Percentiles rank a stretch among this genome's conserved stretches.
Conservation (phyloP, 140 eudicot genomes). For the Cichorium intybus region DNA sequence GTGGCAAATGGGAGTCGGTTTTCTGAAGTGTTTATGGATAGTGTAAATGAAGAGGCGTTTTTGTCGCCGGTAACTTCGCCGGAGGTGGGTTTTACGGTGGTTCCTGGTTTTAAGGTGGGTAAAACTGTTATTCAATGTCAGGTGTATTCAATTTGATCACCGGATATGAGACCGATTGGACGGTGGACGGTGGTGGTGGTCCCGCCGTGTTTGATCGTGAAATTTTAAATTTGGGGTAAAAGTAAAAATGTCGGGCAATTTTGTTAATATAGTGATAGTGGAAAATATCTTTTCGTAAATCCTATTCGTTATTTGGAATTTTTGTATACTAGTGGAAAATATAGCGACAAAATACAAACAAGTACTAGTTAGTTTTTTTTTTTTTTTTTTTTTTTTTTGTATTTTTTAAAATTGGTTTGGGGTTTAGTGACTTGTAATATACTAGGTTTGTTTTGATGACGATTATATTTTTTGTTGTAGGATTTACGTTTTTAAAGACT, state of each 20-base stretch:
- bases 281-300: background rate
- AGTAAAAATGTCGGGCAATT: too few relatives aligned
- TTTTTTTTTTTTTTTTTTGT: background rate
- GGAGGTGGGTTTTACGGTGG: constrained; percentile 68
- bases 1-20: constrained; percentile 57
- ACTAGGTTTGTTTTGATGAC: background rate
- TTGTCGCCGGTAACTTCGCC: constrained; percentile 34
- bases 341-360: background rate
- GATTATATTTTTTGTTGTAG: background rate
- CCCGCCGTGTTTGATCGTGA: background rate
- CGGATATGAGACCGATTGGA: background rate
- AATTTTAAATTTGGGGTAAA: too few relatives aligned
- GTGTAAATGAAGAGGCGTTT: constrained; percentile 66
- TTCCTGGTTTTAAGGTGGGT: constrained; percentile 87
- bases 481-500: background rate
- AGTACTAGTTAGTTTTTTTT: background rate
- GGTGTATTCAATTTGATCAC: constrained; percentile 51
- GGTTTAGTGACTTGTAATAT: background rate
- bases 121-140: constrained; percentile 70
- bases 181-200: constrained; percentile 4
- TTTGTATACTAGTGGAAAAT: constrained; percentile 36
- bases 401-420: too few relatives aligned
- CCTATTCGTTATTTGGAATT: constrained; percentile 10
- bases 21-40: constrained; percentile 87
- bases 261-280: constrained; percentile 14